Evolutionary conservation across 805 yeast species (phyloP), one percentile per base, ranked within the genome.

Genomic region (Cyberlindnera japonica): DNA sequence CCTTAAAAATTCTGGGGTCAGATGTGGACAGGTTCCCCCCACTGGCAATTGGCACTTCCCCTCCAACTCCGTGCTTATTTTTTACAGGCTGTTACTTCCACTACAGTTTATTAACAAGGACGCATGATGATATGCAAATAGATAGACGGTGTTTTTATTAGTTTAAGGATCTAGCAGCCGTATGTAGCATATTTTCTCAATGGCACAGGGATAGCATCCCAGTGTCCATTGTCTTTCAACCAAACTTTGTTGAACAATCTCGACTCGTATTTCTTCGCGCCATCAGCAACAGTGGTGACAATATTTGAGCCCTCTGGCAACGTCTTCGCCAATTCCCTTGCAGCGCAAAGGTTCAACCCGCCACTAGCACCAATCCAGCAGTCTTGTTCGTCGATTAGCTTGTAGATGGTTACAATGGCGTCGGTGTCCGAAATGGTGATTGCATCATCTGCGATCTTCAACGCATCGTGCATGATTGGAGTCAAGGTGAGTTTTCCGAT

Each of bases 221-320:
- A 54, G 25, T 48, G 53, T 5, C 47, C 50, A 6, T 50, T 33
- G 17, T 51, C 53, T 9, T 33, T 11, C 8, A 54, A 32, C 50
- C 51, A 54, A 6, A 35, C 29, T 35, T 40, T 38, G 38, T 47
- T 53, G 36, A 53, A 50, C 8, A 52, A 35, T 41, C 48, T 54
- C 4, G 53, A 48, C 6, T 51, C 51, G 35, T 54, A 54, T 29
- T 52, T 43, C 13, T 46, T 47, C 13, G 51, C 39, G 5, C 35
- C 22, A 30, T 54, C 59, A 8, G 57, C 57, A 17, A 48, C 53
- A 1, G 54, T 47, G 0, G 59, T 54, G 7, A 54, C 57, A 6
- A 54, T 50, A 10, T 42, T 48, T 1, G 59, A 53, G 3, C 55
- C 59, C 30, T 47, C 43, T n/a, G 59, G 59, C 12, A 54, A 33